Conservation (phyloP, 257 asterid genomes). For the Solanum dulcamara region DNA sequence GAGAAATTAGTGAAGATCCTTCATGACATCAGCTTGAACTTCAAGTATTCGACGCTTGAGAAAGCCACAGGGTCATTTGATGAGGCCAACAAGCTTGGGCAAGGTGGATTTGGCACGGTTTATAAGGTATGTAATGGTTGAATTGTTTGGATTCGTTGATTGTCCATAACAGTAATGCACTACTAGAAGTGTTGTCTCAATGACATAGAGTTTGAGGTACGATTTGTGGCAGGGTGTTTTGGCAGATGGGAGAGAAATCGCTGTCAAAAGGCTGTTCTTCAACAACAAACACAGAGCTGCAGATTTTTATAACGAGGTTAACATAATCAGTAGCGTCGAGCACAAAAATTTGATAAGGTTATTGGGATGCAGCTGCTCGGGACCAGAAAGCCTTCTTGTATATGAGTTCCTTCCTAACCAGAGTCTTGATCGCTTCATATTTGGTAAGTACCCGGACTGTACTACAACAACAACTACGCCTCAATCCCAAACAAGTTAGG, state of each 20-base stretch:
- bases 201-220: background rate
- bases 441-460: constrained; percentile 5
- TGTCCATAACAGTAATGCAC: background rate
- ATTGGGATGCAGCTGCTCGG: constrained; percentile 21
- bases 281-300: constrained; percentile 9
- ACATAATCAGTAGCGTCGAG: constrained; percentile 14
- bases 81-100: constrained; percentile 22
- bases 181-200: background rate
- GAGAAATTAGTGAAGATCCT: constrained; percentile 16
- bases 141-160: background rate
- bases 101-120: constrained; percentile 29
- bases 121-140: constrained; percentile 9
- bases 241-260: constrained; percentile 21
- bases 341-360: constrained; percentile 16
- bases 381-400: constrained; percentile 22
- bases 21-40: constrained; percentile 13
- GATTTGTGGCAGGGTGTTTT: constrained; percentile 9
- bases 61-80: constrained; percentile 22
- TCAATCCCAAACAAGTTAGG: background rate
- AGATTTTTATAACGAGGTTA: constrained; percentile 20
- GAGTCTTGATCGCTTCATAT: constrained; percentile 22
- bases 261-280: constrained; percentile 19
- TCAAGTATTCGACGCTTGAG: constrained; percentile 22
- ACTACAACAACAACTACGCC: background rate
- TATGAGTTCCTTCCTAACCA: constrained; percentile 15